Evolutionary conservation across 495 filamentous ascomycete genomes (phyloP).

Genomic region (Aspergillus sclerotiicarbonarius): DNA sequence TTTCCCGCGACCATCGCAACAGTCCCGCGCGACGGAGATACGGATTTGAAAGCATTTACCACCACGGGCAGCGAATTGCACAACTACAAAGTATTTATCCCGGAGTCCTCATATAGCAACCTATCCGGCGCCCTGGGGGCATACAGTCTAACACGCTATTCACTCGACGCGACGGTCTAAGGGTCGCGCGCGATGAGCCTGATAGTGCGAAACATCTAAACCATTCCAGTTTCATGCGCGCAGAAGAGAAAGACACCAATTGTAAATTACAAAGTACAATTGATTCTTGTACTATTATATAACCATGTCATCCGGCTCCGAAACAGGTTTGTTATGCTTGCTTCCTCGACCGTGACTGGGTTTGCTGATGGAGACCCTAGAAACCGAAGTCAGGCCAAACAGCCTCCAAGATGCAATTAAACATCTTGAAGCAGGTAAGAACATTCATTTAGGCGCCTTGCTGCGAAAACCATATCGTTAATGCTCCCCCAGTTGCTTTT

Average conservation of each 20-base stretch:
- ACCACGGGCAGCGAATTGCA: neutral
- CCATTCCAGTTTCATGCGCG: neutral
- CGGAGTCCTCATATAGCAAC: neutral
- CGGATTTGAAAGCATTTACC: neutral
- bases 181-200: neutral
- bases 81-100: neutral
- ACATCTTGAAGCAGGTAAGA: slow-evolving; percentile 45
- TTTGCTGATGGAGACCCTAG: slow-evolving; percentile 10
- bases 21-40: neutral
- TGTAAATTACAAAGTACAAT: neutral
- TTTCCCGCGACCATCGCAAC: slow-evolving; percentile 7
- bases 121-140: neutral
- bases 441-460: neutral
- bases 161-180: neutral
- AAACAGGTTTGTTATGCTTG: slow-evolving; percentile 16
- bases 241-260: neutral
- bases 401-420: slow-evolving; percentile 38
- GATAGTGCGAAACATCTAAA: neutral
- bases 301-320: slow-evolving; percentile 22
- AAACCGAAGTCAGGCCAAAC: slow-evolving; percentile 20
- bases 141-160: neutral
- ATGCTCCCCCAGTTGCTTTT: slow-evolving; percentile 32
- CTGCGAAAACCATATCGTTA: neutral
- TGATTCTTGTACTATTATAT: neutral
- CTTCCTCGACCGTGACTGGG: neutral